Evolutionary conservation across 129 eudicot genomes (phyloP).

Genomic region (Escallonia rubra): DNA sequence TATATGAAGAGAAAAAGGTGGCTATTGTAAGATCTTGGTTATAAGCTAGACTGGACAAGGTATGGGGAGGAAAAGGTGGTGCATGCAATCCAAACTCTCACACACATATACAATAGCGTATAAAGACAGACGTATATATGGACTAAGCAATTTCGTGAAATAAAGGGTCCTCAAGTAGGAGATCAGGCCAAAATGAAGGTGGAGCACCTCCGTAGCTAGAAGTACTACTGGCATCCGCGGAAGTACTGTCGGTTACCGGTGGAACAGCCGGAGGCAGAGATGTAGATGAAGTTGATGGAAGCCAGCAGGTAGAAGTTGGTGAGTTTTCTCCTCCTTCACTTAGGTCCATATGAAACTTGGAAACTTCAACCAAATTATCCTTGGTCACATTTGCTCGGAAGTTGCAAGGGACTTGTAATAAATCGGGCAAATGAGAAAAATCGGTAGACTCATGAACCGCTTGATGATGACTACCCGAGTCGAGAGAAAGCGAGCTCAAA

Average conservation of each 20-base stretch:
- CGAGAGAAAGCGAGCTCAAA: conserved; percentile 17
- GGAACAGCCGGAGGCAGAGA: neutral
- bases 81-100: no score
- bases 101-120: no score
- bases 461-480: conserved; percentile 24
- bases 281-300: conserved; percentile 16
- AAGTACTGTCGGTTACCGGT: conserved; percentile 13
- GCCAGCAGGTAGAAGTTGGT: conserved; percentile 5
- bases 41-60: no score
- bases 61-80: no score
- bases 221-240: conserved; percentile 16
- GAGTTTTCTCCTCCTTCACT: no score
- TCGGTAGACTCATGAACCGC: conserved; percentile 30
- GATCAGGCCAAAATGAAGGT: conserved; percentile 39
- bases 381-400: conserved; percentile 24
- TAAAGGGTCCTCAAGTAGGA: conserved; percentile 27
- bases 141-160: conserved; percentile 18
- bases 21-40: no score
- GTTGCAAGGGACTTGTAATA: conserved; percentile 32
- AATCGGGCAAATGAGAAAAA: neutral
- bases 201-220: conserved; percentile 29
- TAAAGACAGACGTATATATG: no score
- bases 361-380: conserved; percentile 19
- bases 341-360: conserved; percentile 10
- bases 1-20: no score